Base-by-base conservation (phyloP, 2,329 filamentous ascomycete species). In the Aspergillus thermomutatus region DNA sequence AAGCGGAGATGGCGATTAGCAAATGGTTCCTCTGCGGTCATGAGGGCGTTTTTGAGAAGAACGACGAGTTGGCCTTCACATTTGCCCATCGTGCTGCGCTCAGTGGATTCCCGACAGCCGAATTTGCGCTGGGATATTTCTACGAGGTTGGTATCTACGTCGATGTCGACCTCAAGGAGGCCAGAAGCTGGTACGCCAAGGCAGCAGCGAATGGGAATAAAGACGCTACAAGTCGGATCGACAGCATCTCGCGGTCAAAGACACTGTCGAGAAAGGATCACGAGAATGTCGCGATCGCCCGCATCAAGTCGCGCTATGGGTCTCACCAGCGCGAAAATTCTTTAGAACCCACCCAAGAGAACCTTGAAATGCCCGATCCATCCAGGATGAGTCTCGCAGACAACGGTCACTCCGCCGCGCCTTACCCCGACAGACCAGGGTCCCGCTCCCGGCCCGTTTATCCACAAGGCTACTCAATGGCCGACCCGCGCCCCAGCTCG, bases 21-120 rank as follows among this genome's bases (percentile, higher is more conserved):
- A 94, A 96, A 75, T 99, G 94, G 94, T 99, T 97, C 71, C 82
- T 99, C 27, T 97, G 96, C 68, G 94, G 94, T 2, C 92, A 94
- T 63, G 93, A 97, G 64, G 89, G 88, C 23, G 82, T 95, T 6
- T 97, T 99, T 69, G 85, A 90, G 58, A 97, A 97, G 81, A 97
- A 97, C 68, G 94, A 99, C 75, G 89, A 93, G 70, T 79, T 97
- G 50, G 93, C 94, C 6, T 99, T 90, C 75, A 88, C 86, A 52
- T 97, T 96, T 69, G 94, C 94, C 1, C 86, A 93, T 66, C 85
- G 93, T 63, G 94, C 94, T 10, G 93, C 94, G 8, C 81, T 85
- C 51, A 84, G 87, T 41, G 92, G 92, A 54, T 82, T 97, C 50
- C 83, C 91, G 0, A 97, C 92, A 0, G 94, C 92, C 50, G 92